Base-by-base conservation (phyloP, 257 asterid species). In the Solanum megistacrolobum region DNA sequence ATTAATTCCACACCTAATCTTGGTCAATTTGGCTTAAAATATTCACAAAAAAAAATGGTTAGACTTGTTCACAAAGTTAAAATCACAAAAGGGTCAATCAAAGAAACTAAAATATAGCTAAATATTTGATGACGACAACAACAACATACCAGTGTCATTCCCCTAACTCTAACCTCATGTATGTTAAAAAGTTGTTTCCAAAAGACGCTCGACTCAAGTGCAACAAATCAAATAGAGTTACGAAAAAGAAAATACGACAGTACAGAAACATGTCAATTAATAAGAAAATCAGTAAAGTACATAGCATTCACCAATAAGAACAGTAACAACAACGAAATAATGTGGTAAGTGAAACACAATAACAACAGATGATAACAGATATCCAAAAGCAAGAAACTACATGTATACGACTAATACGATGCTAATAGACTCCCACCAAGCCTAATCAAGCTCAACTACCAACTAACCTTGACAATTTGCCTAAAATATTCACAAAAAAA, bases 1-100 rank as follows among this genome's bases (percentile, higher is more conserved):
- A 65, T 86, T 83, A 71, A 85, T 32, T 39, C 92, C 91, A 48
- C 87, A 74, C 88, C 94, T 86, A 65, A 74, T 29, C 75, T 66
- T 89, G 83, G 83, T 86, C 48, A 82, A 78, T 87, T 71, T 91
- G 74, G 90, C 97, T 93, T 41, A 90, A 83, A 89, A 90, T 65
- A 91, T 87, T 14, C 74, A 84, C 65, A 39, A 62, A 74, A 55
- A 29, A 38, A 18, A 35, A 27, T 43, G 65, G 38, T 79, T 79
- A 43, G 65, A 27, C 84, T 43, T 43, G 65, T 79, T 43, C 84
- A 79, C 18, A 41, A 2, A 35, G 9, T 3, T 25, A 16, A 46
- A 46, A 81, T 46, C 9, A 46, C 68, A 5, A 29, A 81, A 46
- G 41, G 85, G 41, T 46, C 68, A 29, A 29, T 27, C 4, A 41